A percentile compares a stretch with the other conserved stretches of the same genome.
These are phyloP conservation scores for Globisporangium echinulatum DNA, from an alignment of 352 stramenopile genomes.

Conservation along the genomic window DNA sequence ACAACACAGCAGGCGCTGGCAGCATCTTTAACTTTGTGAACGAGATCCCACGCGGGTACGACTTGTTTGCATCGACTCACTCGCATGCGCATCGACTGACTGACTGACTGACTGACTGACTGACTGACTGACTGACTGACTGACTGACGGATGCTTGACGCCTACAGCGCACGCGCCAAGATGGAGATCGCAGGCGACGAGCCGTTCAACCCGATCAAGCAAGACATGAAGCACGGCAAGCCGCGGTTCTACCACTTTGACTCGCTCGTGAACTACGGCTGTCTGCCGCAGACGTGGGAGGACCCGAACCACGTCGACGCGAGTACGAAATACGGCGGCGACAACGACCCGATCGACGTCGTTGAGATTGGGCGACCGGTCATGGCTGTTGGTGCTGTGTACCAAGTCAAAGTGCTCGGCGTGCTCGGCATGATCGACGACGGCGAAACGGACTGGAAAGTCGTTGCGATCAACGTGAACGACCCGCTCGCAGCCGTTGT, in stretches of 20 bases:
- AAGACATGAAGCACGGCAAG: slow-evolving; percentile 98
- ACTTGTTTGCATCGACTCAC: background rate
- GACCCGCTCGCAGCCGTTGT: slow-evolving; percentile 94
- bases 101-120: background rate
- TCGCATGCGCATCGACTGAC: background rate
- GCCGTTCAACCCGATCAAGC: slow-evolving; percentile 92
- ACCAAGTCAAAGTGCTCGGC: slow-evolving; percentile 96
- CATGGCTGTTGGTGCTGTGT: slow-evolving; percentile 89
- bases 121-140: background rate
- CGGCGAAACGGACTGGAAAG: slow-evolving; percentile 99
- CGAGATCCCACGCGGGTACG: slow-evolving; percentile 87
- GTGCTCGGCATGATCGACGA: slow-evolving; percentile 99
- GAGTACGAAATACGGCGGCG: slow-evolving; percentile 86
- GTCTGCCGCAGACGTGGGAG: slow-evolving; percentile 99
- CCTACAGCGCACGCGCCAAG: slow-evolving; percentile 64
- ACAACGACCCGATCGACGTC: slow-evolving; percentile 99
- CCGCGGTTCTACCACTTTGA: slow-evolving; percentile 88
- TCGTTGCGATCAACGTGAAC: slow-evolving; percentile 94
- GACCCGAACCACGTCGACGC: slow-evolving; percentile 95
- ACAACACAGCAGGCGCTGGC: slow-evolving; percentile 20
- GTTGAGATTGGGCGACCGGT: slow-evolving; percentile 95
- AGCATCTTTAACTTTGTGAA: slow-evolving; percentile 91
- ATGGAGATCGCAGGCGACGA: slow-evolving; percentile 93
- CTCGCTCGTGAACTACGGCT: slow-evolving; percentile 96
- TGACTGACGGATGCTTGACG: background rate